Evolutionary conservation across 2,329 filamentous ascomycete species (phyloP), one percentile per base, ranked within the genome.

Genomic region (Claviceps humidiphila): DNA sequence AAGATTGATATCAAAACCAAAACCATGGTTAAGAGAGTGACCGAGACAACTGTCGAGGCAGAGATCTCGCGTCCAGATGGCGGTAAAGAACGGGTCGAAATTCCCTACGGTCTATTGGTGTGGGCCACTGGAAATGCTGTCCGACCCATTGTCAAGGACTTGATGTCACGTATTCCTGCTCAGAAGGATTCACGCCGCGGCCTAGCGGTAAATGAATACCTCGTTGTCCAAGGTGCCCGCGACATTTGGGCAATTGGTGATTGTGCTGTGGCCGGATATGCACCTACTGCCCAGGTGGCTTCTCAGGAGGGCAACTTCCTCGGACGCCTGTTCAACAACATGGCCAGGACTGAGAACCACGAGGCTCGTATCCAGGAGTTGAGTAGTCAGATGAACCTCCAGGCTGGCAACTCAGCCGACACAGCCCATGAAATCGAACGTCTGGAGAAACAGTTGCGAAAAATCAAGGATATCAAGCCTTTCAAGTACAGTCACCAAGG

Each of bases 401-500:
- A 77, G 66, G 76, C 77, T 41, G 77, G 76, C 55, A 81, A 84
- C 62, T 77, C 83, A n/a, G 82, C 88, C 51, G 82, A 83, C 65
- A 70, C 75, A 59, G 80, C 81, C 50, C 71, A 72, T 55, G 79
- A 95, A 71, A 96, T 98, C 66, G 89, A 93, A 71, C 74, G 81
- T 51, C 76, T 89, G 59, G 89, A 96, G 78, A 89, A 85, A 71
- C 82, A 93, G 67, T 77, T 97, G 61, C 82, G 88, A 58, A 82
- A 89, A 61, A 82, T 93, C 69, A 95, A 95, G 78, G 87, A 95
- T 68, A 84, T 96, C 70, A 94, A 93, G 67, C 93, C 93, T 51
- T 98, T 98, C 77, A 85, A 94, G 74, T 98, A 98, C 80, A 93
- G 88, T 41, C 93, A 98, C 76, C 90, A 98, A 75, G 93, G 93